Evolutionary conservation across 2,329 filamentous ascomycete genomes (phyloP), one percentile per base, ranked within the genome.

Genomic region (Fusarium begoniae): DNA sequence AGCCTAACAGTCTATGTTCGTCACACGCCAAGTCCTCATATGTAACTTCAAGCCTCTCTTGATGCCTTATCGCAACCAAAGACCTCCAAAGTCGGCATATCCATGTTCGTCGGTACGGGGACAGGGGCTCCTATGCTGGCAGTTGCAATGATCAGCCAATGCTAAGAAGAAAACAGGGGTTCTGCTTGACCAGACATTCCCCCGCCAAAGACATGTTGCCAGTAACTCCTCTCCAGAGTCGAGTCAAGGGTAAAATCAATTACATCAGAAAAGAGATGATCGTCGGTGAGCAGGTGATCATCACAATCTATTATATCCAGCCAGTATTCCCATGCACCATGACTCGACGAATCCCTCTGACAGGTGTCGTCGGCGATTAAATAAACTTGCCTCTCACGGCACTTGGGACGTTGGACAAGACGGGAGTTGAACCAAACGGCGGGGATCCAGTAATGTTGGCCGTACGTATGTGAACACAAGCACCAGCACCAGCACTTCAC

Each of bases 351-450:
- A 17, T 53, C 44, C 24, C 30, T 56, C 66, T 72, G 63, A 73
- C 68, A 63, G 72, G 44, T 73, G 56, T 35, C 53, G 59, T 58
- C 66, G 63, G 56, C 70, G 63, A 64, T 44, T 54, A 62, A 60
- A 68, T 54, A 62, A 60, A 68, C 61, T 43, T 35, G 41, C 40
- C 37, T 51, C 66, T 61, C 66, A 53, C 56, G 56, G 63, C 71
- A 69, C 50, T 54, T 72, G 30, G 47, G 47, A 69, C 72, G 66
- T 70, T 75, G 60, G 45, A 69, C 50, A 58, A 64, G 51, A 57
- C 63, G 62, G 73, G 43, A 75, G 38, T 65, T 50, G 44, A 67
- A 65, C 53, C 65, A 75, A 65, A 71, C 45, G 48, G 70, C 50
- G 70, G 73, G 51, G 73, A 64, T 69, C 63, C 53, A 47, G 41